phyloP scores from a whole-genome alignment of 2,329 filamentous ascomycete genomes.

The Penicillium glabrum region DNA sequence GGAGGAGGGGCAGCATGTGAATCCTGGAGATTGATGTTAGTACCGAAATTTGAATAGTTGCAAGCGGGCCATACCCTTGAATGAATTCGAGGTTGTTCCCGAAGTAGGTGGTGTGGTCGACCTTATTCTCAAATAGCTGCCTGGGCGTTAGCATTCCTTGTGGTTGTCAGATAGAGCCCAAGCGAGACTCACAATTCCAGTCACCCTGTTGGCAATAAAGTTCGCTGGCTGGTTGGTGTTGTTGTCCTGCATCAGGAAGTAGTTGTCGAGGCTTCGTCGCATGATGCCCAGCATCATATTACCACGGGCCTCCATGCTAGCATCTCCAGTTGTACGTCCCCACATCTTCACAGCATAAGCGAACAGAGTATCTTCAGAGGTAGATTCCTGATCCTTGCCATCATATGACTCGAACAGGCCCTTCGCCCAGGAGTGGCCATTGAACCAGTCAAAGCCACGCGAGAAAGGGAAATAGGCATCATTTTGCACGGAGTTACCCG shows the following conservation, averaged over 20 bases:
- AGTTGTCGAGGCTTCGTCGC: constrained; percentile 69
- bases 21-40: constrained; percentile 55
- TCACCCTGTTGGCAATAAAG: constrained; percentile 78
- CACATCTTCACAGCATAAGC: constrained; percentile 91
- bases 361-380: constrained; percentile 86
- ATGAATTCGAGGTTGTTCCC: constrained; percentile 71
- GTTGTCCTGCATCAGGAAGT: constrained; percentile 74
- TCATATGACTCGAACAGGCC: constrained; percentile 54
- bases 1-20: constrained; percentile 77
- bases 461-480: constrained; percentile 80
- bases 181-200: constrained; percentile 52
- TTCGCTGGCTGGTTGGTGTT: constrained; percentile 71
- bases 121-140: constrained; percentile 86
- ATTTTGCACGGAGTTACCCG: constrained; percentile 68
- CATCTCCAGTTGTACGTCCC: constrained; percentile 75
- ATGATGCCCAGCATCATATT: constrained; percentile 83
- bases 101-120: constrained; percentile 91
- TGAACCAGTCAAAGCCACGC: constrained; percentile 88
- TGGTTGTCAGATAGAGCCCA: background rate
- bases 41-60: constrained; percentile 1
- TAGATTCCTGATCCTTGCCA: constrained; percentile 68
- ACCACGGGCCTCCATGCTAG: constrained; percentile 75
- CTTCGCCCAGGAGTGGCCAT: constrained; percentile 90
- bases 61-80: constrained; percentile 46
- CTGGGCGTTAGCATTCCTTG: background rate